Percentiles rank a stretch among this genome's conserved stretches.
phyloP scores from a whole-genome alignment of 768 basidiomycete genomes.

The Tulasnella calospora region DNA sequence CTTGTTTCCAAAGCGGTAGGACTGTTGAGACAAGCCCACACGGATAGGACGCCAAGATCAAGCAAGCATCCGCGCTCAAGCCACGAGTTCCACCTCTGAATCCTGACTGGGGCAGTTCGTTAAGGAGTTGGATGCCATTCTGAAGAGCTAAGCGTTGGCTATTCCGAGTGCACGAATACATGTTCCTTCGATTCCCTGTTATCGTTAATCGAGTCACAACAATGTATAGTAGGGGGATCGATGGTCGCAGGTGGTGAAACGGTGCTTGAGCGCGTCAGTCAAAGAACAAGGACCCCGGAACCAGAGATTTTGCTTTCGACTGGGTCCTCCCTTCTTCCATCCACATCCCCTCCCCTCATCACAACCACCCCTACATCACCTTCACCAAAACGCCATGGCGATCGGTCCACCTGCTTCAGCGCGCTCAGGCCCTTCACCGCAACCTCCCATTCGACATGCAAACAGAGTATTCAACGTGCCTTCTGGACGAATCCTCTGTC shows the following conservation, averaged over 20 bases:
- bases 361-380: not conserved
- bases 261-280: not conserved
- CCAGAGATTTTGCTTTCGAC: not conserved
- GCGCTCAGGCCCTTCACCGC: slow-evolving; percentile 21
- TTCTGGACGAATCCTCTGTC: slow-evolving; percentile 86
- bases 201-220: too few species aligned
- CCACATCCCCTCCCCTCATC: not conserved
- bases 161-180: too few species aligned
- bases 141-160: not conserved
- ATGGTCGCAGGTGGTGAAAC: too few species aligned
- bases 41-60: not conserved
- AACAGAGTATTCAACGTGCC: slow-evolving; percentile 58
- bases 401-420: slow-evolving; percentile 14
- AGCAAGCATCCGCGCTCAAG: not conserved
- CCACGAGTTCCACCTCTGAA: not conserved
- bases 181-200: too few species aligned
- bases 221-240: too few species aligned
- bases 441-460: not conserved
- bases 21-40: too few species aligned
- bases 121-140: slow-evolving; percentile 3
- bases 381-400: not conserved
- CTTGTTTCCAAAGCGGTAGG: too few species aligned
- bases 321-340: not conserved
- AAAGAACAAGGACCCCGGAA: not conserved
- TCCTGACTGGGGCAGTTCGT: not conserved